Base-by-base conservation (phyloP, 345 rosid species). In the Hypericum androsaemum region DNA sequence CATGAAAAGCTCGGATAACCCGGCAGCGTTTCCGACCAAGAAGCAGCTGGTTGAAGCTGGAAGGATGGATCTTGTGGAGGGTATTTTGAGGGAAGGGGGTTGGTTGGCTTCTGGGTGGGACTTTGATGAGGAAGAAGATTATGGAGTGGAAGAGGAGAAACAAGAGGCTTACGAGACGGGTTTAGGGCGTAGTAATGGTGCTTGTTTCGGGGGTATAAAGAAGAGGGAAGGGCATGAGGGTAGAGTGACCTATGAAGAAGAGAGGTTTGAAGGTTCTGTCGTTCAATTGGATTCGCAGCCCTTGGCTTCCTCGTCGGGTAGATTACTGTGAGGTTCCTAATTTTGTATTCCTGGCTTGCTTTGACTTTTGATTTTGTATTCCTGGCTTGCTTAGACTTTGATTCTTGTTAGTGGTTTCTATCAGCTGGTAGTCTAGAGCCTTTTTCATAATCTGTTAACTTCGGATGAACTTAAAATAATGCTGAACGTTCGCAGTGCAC, bases 91-190 rank as follows among this genome's bases (percentile, higher is more conserved):
- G 43, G 77, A 72, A 57, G 86, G 96, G 51, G 96, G 98, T 2
- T 87, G 98, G 98, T 83, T 90, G 41, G 74, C 92, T 10, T 68
- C 75, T 63, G 98, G 96, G 41, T 90, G 98, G 98, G 86, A 79
- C 62, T 67, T 59, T 59, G 89, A 82, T 59, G 73, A 67, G 41
- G 64, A 57, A 41, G 58, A 64, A 8, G 65, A 57, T 10, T n/a
- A n/a, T n/a, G 32, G 32, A 22, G 60, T 61, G 40, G 43, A 35
- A 28, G 60, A 48, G 7, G 43, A n/a, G 32, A 57, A 58, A 32
- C 55, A 37, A 17, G 70, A 36, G 13, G 41, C 40, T 53, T 57
- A 10, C 47, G 41, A 52, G 35, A 43, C 12, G n/a, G 54, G 55
- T 39, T 71, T 22, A 4, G 32, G 32, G 32, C 32, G 32, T 22